These are phyloP conservation scores for Fallopia convolvulus DNA, from an alignment of 148 eudicot genomes.

Conservation along the genomic window DNA sequence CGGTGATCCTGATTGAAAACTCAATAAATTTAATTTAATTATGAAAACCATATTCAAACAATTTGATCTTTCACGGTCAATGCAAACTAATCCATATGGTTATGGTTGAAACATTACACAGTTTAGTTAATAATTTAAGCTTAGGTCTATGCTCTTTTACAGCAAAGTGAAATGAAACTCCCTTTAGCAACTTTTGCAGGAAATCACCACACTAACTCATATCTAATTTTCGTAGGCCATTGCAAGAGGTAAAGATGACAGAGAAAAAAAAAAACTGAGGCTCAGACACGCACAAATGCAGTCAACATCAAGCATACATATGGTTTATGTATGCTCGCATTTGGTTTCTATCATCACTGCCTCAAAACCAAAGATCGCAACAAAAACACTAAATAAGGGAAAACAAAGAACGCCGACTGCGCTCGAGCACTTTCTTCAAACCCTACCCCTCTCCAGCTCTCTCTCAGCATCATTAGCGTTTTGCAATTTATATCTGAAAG, in stretches of 20 bases:
- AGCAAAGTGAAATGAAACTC: not conserved
- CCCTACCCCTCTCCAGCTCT: not conserved
- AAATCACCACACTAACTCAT: too few relatives aligned
- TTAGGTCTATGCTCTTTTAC: too few relatives aligned
- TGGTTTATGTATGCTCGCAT: constrained; percentile 1
- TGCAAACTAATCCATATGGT: too few relatives aligned
- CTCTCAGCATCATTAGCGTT: too few relatives aligned
- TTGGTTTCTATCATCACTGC: constrained; percentile 3
- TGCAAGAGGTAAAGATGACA: not conserved
- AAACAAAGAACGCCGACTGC: not conserved
- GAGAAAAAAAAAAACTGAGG: not conserved
- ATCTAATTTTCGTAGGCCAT: not conserved
- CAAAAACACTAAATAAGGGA: not conserved
- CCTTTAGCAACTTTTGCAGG: too few relatives aligned
- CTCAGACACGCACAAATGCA: constrained; percentile 4
- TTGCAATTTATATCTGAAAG: not conserved
- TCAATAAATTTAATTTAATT: too few relatives aligned
- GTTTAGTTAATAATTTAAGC: too few relatives aligned
- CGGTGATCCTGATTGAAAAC: too few relatives aligned
- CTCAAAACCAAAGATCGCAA: not conserved
- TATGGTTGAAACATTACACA: too few relatives aligned
- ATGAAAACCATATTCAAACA: too few relatives aligned
- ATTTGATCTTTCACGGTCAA: too few relatives aligned
- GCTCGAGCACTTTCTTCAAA: too few relatives aligned
- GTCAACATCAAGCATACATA: not conserved